Evolutionary conservation across 139 green algal species (phyloP).

Genomic region (Coccomyxa sp.): DNA sequence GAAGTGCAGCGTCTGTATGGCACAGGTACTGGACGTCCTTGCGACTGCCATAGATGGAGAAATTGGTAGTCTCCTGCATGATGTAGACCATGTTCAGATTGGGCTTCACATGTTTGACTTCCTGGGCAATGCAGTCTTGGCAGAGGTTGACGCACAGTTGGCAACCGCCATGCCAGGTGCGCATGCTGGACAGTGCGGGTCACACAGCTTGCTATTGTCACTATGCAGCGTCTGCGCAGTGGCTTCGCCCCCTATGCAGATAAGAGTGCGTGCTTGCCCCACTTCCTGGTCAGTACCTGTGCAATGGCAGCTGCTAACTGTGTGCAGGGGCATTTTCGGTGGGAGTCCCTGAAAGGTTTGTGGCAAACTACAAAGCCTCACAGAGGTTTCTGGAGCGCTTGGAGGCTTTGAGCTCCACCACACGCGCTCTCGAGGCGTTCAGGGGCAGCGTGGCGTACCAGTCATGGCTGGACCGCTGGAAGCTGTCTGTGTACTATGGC

Average conservation of each 20-base stretch:
- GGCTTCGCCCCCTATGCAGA: too few relatives aligned
- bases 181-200: too few relatives aligned
- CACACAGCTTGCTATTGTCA: too few relatives aligned
- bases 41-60: conserved; percentile 7
- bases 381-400: conserved; percentile 54
- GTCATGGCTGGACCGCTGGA: conserved; percentile 80
- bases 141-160: conserved; percentile 65
- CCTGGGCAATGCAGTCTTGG: conserved; percentile 70
- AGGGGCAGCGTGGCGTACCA: conserved; percentile 41
- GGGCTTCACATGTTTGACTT: conserved; percentile 73
- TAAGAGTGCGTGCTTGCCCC: too few relatives aligned
- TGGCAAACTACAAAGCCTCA: conserved; percentile 70
- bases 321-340: conserved; percentile 74
- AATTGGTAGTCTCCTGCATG: conserved; percentile 27
- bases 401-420: conserved; percentile 23
- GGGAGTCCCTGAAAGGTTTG: conserved; percentile 78
- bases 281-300: too few relatives aligned
- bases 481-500: conserved; percentile 90
- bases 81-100: conserved; percentile 24
- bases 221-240: too few relatives aligned
- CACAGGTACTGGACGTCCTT: conserved; percentile 32
- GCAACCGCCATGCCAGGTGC: conserved; percentile 47
- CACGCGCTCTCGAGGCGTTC: conserved; percentile 33
- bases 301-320: too few relatives aligned
- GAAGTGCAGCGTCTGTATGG: too few relatives aligned